Conservation (phyloP, 495 filamentous ascomycete genomes). For the Penicillium lividum region DNA sequence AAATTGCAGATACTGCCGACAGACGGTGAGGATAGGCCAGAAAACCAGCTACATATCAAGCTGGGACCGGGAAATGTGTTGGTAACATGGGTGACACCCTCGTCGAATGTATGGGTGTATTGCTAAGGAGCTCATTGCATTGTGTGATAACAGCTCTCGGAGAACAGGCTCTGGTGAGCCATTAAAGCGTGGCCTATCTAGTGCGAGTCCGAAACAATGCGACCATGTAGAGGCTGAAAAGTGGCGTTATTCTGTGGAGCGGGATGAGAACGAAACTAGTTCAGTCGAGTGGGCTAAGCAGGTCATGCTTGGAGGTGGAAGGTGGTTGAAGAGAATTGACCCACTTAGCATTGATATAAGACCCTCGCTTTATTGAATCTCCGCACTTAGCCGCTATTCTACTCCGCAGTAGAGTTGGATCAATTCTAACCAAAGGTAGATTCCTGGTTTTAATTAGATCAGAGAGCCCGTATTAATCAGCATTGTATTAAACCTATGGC, state of each 20-base stretch:
- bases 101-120: conserved; percentile 39
- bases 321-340: neutral
- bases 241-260: conserved; percentile 3
- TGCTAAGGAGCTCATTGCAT: conserved; percentile 37
- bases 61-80: conserved; percentile 36
- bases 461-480: neutral
- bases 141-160: conserved; percentile 38
- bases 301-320: conserved; percentile 11
- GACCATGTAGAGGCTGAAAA: conserved; percentile 18
- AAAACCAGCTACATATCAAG: conserved; percentile 36
- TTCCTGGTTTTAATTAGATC: neutral
- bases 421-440: too few relatives aligned
- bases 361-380: neutral
- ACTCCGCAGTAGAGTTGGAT: neutral
- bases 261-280: conserved; percentile 6
- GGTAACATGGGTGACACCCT: conserved; percentile 45
- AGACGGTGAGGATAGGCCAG: conserved; percentile 1
- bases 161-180: conserved; percentile 28
- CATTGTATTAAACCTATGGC: neutral
- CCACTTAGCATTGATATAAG: neutral
- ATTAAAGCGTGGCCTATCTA: conserved; percentile 38
- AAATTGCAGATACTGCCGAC: conserved; percentile 33
- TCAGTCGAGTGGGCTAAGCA: conserved; percentile 11
- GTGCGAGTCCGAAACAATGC: conserved; percentile 24
- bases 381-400: neutral